These are phyloP conservation scores for Ceratobasidium theobromae DNA, from an alignment of 1,284 basidiomycete species.

Conservation along the genomic window DNA sequence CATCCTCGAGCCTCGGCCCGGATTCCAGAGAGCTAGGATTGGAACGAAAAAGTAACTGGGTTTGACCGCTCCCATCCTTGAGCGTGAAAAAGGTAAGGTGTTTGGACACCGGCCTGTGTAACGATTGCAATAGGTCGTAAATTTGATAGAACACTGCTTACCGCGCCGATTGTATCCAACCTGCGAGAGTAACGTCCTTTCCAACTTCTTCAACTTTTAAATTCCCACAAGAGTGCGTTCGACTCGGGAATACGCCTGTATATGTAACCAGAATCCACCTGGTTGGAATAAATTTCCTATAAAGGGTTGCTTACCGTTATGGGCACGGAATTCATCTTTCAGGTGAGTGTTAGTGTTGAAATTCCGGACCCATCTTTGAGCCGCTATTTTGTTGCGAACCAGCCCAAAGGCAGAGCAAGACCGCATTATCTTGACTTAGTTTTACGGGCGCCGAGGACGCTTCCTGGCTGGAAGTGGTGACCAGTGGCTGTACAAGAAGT, in stretches of 20 bases:
- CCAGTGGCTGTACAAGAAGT: background rate
- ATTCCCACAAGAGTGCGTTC: conserved; percentile 67
- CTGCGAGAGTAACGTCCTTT: conserved; percentile 65
- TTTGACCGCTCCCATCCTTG: conserved; percentile 71
- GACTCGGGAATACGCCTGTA: conserved; percentile 60
- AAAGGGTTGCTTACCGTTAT: background rate
- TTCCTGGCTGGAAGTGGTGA: background rate
- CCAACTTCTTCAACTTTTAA: conserved; percentile 60
- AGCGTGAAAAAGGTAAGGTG: conserved; percentile 76
- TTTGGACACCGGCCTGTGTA: conserved; percentile 61
- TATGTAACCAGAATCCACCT: background rate
- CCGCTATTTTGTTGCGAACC: background rate
- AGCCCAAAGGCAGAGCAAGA: background rate
- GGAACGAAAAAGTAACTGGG: conserved; percentile 72
- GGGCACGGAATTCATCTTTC: background rate
- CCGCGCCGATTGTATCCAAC: conserved; percentile 77
- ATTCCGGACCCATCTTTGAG: background rate
- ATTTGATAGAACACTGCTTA: conserved; percentile 43
- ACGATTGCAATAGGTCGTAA: background rate
- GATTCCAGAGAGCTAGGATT: conserved; percentile 39
- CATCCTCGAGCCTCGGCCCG: conserved; percentile 54
- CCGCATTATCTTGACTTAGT: background rate
- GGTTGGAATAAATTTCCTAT: background rate
- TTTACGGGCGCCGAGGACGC: background rate
- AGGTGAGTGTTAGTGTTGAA: background rate